phyloP scores from a whole-genome alignment of 257 asterid genomes.

The Verbascum thapsus region DNA sequence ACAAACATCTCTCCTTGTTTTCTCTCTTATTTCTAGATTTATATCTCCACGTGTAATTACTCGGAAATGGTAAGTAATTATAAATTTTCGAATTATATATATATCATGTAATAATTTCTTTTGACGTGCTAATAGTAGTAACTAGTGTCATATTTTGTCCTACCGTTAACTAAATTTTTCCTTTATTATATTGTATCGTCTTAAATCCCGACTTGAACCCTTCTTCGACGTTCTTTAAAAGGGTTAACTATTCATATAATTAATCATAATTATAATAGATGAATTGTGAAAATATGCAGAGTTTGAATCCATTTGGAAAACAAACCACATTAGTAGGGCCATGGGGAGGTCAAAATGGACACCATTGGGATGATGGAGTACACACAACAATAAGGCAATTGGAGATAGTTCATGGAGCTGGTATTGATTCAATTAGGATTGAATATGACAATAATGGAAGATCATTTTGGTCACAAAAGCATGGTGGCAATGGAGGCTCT shows the following conservation, averaged over 20 bases:
- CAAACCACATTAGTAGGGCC: constrained; percentile 60
- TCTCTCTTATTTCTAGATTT: not conserved
- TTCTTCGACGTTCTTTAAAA: no score
- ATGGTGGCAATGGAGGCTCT: constrained; percentile 72
- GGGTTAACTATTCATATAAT: no score
- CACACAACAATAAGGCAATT: constrained; percentile 55
- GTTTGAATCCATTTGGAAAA: constrained; percentile 41
- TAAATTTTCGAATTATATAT: not conserved
- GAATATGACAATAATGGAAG: constrained; percentile 68
- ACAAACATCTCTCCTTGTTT: constrained; percentile 12
- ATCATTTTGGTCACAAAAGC: constrained; percentile 69
- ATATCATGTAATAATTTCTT: not conserved
- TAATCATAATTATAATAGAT: no score
- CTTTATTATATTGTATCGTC: no score
- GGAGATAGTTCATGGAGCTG: constrained; percentile 67
- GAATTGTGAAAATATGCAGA: constrained; percentile 28
- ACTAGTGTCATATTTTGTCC: not conserved
- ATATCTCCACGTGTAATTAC: not conserved
- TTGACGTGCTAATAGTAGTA: not conserved
- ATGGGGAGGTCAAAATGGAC: constrained; percentile 82
- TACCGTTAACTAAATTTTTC: no score
- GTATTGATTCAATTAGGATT: constrained; percentile 59
- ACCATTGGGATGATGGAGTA: constrained; percentile 78
- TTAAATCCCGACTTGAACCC: no score
- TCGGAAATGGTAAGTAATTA: constrained; percentile 27